Conservation (phyloP, 768 basidiomycete species). For the Pulveroboletus sp. region DNA sequence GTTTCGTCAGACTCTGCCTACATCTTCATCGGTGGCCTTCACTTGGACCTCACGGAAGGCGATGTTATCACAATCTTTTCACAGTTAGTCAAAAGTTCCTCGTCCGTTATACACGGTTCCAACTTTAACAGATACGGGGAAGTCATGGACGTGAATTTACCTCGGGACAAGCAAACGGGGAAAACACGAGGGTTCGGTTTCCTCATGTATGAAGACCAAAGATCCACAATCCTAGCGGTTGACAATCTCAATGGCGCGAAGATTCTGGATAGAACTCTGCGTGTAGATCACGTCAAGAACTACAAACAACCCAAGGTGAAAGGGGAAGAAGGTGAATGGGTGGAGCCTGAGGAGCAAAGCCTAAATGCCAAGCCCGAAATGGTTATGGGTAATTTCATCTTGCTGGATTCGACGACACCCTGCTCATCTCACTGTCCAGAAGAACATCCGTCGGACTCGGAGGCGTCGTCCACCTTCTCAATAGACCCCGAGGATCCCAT, state of each 20-base stretch:
- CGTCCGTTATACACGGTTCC: neutral
- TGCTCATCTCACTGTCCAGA: slow-evolving; percentile 35
- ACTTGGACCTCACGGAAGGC: slow-evolving; percentile 89
- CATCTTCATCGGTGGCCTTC: slow-evolving; percentile 86
- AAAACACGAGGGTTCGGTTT: slow-evolving; percentile 92
- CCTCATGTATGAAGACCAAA: slow-evolving; percentile 98
- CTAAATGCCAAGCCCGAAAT: slow-evolving; percentile 82
- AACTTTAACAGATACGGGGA: slow-evolving; percentile 78
- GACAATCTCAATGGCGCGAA: slow-evolving; percentile 97
- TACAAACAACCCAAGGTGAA: slow-evolving; percentile 85
- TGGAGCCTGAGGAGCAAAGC: slow-evolving; percentile 79
- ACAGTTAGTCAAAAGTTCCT: slow-evolving; percentile 57
- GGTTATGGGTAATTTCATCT: slow-evolving; percentile 50
- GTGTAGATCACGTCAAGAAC: slow-evolving; percentile 89
- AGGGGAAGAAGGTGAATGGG: slow-evolving; percentile 80
- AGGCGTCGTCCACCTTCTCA: slow-evolving; percentile 55
- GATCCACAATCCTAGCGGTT: slow-evolving; percentile 92
- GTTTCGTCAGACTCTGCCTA: slow-evolving; percentile 81
- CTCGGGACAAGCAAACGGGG: slow-evolving; percentile 89
- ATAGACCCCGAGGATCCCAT: slow-evolving; percentile 98
- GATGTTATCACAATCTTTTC: slow-evolving; percentile 98
- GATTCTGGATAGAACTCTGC: slow-evolving; percentile 78
- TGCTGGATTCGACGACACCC: neutral
- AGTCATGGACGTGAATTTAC: slow-evolving; percentile 90
- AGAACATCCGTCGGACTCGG: slow-evolving; percentile 59